These are phyloP conservation scores for Pulveroboletus frians DNA, from an alignment of 768 basidiomycete genomes.

Conservation along the genomic window DNA sequence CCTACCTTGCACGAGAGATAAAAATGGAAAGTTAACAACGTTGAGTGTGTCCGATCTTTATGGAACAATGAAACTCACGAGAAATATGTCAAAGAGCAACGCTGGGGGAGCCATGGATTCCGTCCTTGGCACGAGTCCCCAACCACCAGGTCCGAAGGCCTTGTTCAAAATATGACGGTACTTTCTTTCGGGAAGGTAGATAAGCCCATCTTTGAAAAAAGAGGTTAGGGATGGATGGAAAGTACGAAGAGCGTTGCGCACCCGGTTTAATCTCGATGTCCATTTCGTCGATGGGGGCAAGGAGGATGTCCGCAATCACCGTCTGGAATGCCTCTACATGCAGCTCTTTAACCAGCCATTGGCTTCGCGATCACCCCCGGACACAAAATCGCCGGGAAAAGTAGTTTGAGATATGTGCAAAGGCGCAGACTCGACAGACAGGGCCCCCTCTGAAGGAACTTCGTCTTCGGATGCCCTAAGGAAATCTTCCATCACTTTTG, in stretches of 20 bases:
- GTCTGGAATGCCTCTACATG: constrained; percentile 67
- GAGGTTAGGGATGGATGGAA: not conserved
- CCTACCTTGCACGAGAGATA: not conserved
- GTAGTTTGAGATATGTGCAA: constrained; percentile 13
- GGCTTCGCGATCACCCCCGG: constrained; percentile 14
- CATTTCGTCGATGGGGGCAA: constrained; percentile 65
- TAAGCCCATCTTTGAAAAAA: constrained; percentile 64
- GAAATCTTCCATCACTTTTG: constrained; percentile 19
- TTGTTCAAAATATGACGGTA: constrained; percentile 88
- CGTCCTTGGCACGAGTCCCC: constrained; percentile 92
- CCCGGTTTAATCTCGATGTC: constrained; percentile 96
- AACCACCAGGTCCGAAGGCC: constrained; percentile 94
- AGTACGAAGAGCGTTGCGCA: constrained; percentile 29
- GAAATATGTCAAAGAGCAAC: not conserved
- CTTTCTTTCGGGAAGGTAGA: constrained; percentile 97
- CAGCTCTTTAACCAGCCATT: constrained; percentile 91
- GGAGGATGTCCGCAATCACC: constrained; percentile 65
- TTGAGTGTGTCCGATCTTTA: not conserved
- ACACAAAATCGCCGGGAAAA: constrained; percentile 27
- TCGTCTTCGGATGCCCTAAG: constrained; percentile 13
- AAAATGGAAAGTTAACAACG: not conserved
- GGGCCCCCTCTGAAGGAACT: constrained; percentile 11
- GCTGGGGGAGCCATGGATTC: constrained; percentile 38
- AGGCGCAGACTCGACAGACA: constrained; percentile 11
- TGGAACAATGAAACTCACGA: not conserved